Evolutionary conservation across 2,329 filamentous ascomycete species (phyloP).

Genomic region (Emmonsia crescens): DNA sequence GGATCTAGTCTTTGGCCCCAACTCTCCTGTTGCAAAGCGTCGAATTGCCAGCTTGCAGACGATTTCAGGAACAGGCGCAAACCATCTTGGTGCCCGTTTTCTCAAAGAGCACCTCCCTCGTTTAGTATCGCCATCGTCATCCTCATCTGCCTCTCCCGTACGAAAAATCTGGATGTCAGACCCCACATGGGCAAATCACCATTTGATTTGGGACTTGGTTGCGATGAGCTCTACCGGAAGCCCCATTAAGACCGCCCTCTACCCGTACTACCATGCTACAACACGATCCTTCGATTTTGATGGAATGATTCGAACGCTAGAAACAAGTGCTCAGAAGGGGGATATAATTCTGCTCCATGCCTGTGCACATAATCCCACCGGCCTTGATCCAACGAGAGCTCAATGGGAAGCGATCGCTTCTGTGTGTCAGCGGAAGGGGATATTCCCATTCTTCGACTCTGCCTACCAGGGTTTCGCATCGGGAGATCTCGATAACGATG

Average conservation of each 20-base stretch:
- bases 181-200: slow-evolving; percentile 96
- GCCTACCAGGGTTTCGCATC: slow-evolving; percentile 97
- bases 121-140: neutral
- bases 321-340: slow-evolving; percentile 68
- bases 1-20: slow-evolving; percentile 69
- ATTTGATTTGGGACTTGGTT: slow-evolving; percentile 66
- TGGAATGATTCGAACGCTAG: slow-evolving; percentile 68
- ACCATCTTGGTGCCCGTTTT: slow-evolving; percentile 86
- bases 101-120: slow-evolving; percentile 69
- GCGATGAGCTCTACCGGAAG: slow-evolving; percentile 60
- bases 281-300: slow-evolving; percentile 34
- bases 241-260: slow-evolving; percentile 59
- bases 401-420: slow-evolving; percentile 85
- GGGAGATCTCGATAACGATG: slow-evolving; percentile 73
- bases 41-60: slow-evolving; percentile 67
- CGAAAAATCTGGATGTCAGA: slow-evolving; percentile 77
- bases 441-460: slow-evolving; percentile 96
- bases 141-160: slow-evolving; percentile 13
- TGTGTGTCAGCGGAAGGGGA: slow-evolving; percentile 65
- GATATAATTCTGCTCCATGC: slow-evolving; percentile 85
- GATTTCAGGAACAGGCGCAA: slow-evolving; percentile 90
- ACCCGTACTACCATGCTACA: slow-evolving; percentile 79
- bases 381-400: slow-evolving; percentile 80
- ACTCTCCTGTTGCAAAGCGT: slow-evolving; percentile 17
- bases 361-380: slow-evolving; percentile 96